A percentile compares a stretch with the other conserved stretches of the same genome.
phyloP scores from a whole-genome alignment of 2,329 filamentous ascomycete genomes.

The Colletotrichum camelliae region DNA sequence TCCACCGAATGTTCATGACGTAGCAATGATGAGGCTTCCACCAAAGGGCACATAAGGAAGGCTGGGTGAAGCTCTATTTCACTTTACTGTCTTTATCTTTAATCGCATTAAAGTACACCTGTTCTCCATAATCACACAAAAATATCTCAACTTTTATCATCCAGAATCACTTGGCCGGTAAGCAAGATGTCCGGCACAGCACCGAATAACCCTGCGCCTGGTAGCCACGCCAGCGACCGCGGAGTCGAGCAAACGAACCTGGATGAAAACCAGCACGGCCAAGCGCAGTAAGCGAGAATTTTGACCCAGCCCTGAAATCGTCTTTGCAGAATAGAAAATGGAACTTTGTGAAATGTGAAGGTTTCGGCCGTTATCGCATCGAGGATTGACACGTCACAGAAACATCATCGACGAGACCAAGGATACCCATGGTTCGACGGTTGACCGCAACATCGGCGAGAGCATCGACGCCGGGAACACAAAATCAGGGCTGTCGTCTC shows the following conservation, averaged over 20 bases:
- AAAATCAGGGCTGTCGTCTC: background rate
- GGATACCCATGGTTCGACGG: background rate
- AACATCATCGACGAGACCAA: conserved; percentile 20
- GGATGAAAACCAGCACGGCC: conserved; percentile 6
- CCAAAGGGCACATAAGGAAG: background rate
- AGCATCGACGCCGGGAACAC: background rate
- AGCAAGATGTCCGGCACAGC: conserved; percentile 12
- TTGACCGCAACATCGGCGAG: conserved; percentile 9
- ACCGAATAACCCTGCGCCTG: conserved; percentile 2
- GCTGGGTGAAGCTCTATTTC: background rate
- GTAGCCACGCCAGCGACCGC: conserved; percentile 2
- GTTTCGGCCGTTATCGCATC: background rate
- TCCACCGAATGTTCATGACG: background rate
- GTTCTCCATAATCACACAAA: background rate
- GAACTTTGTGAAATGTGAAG: background rate
- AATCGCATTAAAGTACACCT: background rate
- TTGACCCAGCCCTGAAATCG: too few relatives aligned
- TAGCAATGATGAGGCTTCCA: background rate
- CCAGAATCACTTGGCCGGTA: background rate
- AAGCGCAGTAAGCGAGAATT: conserved; percentile 5
- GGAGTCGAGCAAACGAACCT: conserved; percentile 1
- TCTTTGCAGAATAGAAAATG: background rate
- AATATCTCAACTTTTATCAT: background rate
- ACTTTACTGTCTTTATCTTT: background rate
- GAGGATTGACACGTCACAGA: background rate